Conservation (phyloP, 116 monocot genomes). For the Phalaenopsis hybrid region DNA sequence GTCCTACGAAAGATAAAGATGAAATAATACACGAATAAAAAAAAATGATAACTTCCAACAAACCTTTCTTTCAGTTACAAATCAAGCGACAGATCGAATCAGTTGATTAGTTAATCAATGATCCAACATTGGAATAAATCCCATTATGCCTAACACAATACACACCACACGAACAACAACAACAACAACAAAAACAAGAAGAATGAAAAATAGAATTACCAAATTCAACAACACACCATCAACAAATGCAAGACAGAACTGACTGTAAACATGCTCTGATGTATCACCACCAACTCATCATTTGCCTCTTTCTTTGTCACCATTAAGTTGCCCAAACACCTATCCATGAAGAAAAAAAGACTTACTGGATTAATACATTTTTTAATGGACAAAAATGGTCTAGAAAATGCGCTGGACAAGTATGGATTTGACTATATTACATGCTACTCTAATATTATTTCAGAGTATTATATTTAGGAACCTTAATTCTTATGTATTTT, state of each 20-base stretch:
- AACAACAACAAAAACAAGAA: background rate
- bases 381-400: too few relatives aligned
- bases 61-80: background rate
- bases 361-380: too few relatives aligned
- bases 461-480: too few relatives aligned
- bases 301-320: background rate
- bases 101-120: background rate
- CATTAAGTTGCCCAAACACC: background rate
- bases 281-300: background rate
- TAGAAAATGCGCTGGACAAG: too few relatives aligned
- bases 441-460: too few relatives aligned
- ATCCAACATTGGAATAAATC: background rate
- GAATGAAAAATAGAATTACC: background rate
- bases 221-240: background rate
- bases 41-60: background rate
- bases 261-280: background rate
- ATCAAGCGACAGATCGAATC: background rate
- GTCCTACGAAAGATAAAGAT: too few relatives aligned
- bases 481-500: too few relatives aligned
- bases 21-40: background rate
- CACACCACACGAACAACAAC: background rate
- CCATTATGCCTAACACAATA: background rate
- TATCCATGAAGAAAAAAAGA: background rate
- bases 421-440: too few relatives aligned
- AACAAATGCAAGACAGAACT: conserved; percentile 1